Evolutionary conservation across 2,329 filamentous ascomycete species (phyloP).

Genomic region (Colletotrichum brevisporum): DNA sequence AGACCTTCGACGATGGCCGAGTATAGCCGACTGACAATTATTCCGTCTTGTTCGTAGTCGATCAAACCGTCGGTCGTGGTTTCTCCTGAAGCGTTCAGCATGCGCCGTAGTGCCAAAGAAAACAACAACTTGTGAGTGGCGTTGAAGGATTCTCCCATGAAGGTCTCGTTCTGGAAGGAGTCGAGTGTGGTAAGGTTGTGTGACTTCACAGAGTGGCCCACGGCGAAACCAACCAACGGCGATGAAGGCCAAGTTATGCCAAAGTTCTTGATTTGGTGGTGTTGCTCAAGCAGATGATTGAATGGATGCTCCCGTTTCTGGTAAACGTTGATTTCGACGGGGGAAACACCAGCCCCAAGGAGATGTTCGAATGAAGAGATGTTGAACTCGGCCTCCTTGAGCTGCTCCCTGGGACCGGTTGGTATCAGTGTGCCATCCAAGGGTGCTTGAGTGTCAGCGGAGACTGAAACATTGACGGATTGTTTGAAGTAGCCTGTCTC

Average conservation of each 20-base stretch:
- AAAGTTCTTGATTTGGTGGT: slow-evolving; percentile 35
- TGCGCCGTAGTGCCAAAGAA: slow-evolving; percentile 43
- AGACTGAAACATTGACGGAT: slow-evolving; percentile 54
- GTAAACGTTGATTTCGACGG: neutral
- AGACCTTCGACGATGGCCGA: slow-evolving; percentile 49
- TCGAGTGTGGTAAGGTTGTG: slow-evolving; percentile 27
- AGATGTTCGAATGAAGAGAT: slow-evolving; percentile 52
- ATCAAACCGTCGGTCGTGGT: no score
- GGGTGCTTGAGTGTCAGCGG: no score
- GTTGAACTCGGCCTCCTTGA: slow-evolving; percentile 51
- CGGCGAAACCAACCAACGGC: slow-evolving; percentile 52
- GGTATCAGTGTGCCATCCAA: slow-evolving; percentile 23
- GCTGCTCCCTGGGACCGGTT: slow-evolving; percentile 11
- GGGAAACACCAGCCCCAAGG: slow-evolving; percentile 46
- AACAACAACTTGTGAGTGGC: slow-evolving; percentile 51
- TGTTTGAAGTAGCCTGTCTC: slow-evolving; percentile 62
- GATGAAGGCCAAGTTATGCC: slow-evolving; percentile 44
- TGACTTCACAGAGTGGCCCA: no score
- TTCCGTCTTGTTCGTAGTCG: no score
- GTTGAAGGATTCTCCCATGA: slow-evolving; percentile 39
- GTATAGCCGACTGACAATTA: slow-evolving; percentile 51
- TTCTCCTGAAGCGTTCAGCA: no score
- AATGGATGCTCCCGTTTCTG: slow-evolving; percentile 46
- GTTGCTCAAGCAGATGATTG: slow-evolving; percentile 45
- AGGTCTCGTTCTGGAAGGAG: slow-evolving; percentile 9